Base-by-base conservation (phyloP, 345 rosid genomes). In the Raphanus raphanistrum region DNA sequence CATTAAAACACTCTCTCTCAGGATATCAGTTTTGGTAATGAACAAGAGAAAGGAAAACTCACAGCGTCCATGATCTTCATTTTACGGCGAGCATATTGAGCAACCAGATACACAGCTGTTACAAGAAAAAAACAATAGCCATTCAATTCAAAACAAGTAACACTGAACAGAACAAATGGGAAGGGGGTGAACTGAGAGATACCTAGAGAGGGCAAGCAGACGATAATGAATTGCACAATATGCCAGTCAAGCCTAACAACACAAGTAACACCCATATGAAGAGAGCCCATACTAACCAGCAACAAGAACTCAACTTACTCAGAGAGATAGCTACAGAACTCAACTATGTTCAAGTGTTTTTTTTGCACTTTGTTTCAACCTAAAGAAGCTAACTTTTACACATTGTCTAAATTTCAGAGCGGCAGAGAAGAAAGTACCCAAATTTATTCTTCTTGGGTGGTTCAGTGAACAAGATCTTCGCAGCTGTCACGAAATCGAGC, bases 201-300 rank as follows among this genome's bases (percentile, higher is more conserved):
- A 94, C 97, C 97, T 73, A 94, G 66, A 43, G 98, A 90, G 74
- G 98, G 98, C 91, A 90, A 74, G 88, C 93, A 92, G 76, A 82
- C 93, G 80, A 94, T 92, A 85, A 92, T 92, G 79, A 94, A 86
- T 63, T 94, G 95, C 78, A 94, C 98, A 76, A 90, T 87, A 87
- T 94, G 98, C 82, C 93, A 92, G 79, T 92, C 98, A 58, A 91
- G 11, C 88, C 98, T 95, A 91, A 57, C 71, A 28, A 86, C 78
- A 70, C 54, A 84, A 33, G 48, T 68, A 72, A 32, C 45, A 64
- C 60, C 31, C 66, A 66, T 8, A 66, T 29, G 26, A 74, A 32
- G 3, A 12, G 31, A 60, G 31, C 2, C 11, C 55, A 58, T 55
- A 52, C 66, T 59, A 57, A 78, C 2, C 70, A 63, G 21, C 15